Evolutionary conservation across 768 basidiomycete species (phyloP), one percentile per base, ranked within the genome.

Genomic region (Russula brevipes): DNA sequence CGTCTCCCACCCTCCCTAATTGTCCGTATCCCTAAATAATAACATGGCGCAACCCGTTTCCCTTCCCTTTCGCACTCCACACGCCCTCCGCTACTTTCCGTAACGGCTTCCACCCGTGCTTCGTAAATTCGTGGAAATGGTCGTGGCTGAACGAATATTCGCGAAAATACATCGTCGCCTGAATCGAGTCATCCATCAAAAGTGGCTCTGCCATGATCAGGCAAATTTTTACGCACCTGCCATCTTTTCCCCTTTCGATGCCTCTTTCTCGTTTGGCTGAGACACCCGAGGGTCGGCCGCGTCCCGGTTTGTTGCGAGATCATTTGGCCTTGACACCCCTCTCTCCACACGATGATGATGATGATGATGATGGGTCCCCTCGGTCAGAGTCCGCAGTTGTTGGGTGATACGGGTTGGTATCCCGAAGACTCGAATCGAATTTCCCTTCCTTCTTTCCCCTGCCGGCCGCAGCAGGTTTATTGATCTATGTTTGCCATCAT

Each of bases 171-270:
- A 24, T 53, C 57, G 36, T 63, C 41, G 39, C 39, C 51, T 57
- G 19, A 54, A 59, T 63, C 57, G 52, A 54, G 45, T 54, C 52
- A 49, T 59, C 24, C 52, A 59, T 47, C 61, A 56, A 53, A 51
- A 52, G 35, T 39, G 6, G 39, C 36, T 52, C 35, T 63, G 44
- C 52, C 51, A 63, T 64, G 63, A 64, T 59, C 63, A 49, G 30
- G 31, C 46, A 54, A 64, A 60, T 19, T 51, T 64, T 60, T 51
- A 36, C 24, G 24, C 24, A 24, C 51, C 59, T 50, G 24, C 35
- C 39, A 33, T 35, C 49, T 60, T 60, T 64, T 59, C 63, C 63
- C 63, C 63, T 60, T 64, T 55, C 47, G 58, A 55, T 17, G 5
- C 6, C 16, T 49, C 24, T 64, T 10, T 49, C 24, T 64, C 53